These are phyloP conservation scores for Pichia sp. DNA, from an alignment of 1,139 yeast genomes.

Conservation along the genomic window DNA sequence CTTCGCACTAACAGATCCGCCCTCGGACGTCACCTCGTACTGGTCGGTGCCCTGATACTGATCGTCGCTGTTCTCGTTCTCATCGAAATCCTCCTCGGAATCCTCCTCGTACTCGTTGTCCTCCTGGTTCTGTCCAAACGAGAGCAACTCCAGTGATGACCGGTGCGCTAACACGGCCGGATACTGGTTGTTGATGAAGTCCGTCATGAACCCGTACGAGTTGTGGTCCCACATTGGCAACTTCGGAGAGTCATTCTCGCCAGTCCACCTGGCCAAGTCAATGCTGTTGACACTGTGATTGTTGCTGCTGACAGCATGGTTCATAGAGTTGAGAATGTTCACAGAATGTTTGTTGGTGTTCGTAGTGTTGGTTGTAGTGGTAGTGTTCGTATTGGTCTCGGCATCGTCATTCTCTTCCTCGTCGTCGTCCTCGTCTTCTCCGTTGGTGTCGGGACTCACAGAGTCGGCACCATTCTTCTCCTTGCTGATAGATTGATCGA, in stretches of 20 bases:
- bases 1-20: constrained; percentile 17
- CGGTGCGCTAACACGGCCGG: constrained; percentile 19
- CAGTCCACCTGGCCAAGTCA: constrained; percentile 27
- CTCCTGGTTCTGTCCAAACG: constrained; percentile 11
- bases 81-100: constrained; percentile 19
- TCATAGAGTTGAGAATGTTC: background rate
- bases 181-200: constrained; percentile 27
- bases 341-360: background rate
- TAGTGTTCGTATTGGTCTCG: constrained; percentile 1
- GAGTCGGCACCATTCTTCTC: background rate
- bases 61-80: constrained; percentile 17
- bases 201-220: constrained; percentile 68
- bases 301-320: background rate
- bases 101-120: constrained; percentile 20
- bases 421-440: constrained; percentile 9
- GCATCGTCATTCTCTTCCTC: constrained; percentile 11
- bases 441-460: background rate
- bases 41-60: constrained; percentile 16
- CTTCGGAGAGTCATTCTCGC: constrained; percentile 21
- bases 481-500: background rate
- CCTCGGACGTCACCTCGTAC: constrained; percentile 13
- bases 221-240: constrained; percentile 37
- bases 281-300: background rate
- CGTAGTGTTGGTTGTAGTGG: background rate
- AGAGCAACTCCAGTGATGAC: constrained; percentile 1